Conservation (phyloP, 441 rosid species). For the Rhodomyrtus psidioides region DNA sequence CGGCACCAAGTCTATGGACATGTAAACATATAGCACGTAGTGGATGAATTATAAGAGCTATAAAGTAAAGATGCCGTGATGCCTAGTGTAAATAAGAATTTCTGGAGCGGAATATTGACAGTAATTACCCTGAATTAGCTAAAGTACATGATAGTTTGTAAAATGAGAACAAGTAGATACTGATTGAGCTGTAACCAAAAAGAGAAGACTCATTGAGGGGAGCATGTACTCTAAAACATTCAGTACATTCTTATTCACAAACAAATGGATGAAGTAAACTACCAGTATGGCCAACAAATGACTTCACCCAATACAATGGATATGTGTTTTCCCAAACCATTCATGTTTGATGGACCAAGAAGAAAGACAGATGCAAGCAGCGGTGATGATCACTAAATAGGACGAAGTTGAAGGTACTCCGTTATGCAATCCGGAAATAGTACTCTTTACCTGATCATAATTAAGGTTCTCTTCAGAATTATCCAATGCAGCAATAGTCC, state of each 20-base stretch:
- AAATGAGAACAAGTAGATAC: neutral
- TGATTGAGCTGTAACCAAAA: neutral
- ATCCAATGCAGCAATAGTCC: constrained; percentile 15
- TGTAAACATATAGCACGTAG: neutral
- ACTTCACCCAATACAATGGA: neutral
- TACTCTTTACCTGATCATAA: constrained; percentile 10
- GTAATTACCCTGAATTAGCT: neutral
- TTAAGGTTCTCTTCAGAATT: constrained; percentile 13
- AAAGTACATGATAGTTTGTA: neutral
- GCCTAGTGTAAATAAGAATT: neutral
- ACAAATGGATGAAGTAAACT: neutral
- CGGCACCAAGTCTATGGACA: neutral
- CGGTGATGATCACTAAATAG: neutral
- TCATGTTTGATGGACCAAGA: neutral
- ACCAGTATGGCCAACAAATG: neutral
- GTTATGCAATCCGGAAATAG: neutral
- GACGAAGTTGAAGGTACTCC: neutral
- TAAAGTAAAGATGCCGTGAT: neutral
- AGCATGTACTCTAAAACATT: neutral
- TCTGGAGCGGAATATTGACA: neutral
- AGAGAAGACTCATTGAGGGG: neutral
- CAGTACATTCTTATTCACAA: neutral
- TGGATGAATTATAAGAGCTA: neutral
- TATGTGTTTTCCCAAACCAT: neutral
- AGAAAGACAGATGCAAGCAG: neutral